These are phyloP conservation scores for Diaporthe capsici DNA, from an alignment of 2,329 filamentous ascomycete species.

Conservation along the genomic window DNA sequence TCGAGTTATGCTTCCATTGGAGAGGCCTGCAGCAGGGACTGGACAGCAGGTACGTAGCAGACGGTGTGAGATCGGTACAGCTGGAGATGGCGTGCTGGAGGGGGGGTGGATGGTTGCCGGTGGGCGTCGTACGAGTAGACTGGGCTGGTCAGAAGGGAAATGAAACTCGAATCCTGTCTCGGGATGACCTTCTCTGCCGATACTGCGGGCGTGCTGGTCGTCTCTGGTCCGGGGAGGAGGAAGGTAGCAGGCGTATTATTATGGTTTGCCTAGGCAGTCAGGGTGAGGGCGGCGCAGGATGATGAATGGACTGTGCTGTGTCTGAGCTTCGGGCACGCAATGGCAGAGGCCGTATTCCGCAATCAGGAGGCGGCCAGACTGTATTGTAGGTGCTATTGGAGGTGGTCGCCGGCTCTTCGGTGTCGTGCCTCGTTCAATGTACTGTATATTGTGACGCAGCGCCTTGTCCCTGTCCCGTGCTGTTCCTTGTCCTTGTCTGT, in stretches of 20 bases:
- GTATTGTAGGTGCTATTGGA: not conserved
- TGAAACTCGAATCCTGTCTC: constrained; percentile 27
- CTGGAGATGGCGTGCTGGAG: constrained; percentile 39
- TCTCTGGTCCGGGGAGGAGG: not conserved
- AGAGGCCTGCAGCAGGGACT: constrained; percentile 21
- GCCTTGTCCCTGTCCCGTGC: constrained; percentile 7
- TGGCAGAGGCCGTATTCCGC: constrained; percentile 39
- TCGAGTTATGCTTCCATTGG: constrained; percentile 39
- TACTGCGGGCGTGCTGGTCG: constrained; percentile 5
- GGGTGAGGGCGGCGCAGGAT: constrained; percentile 1
- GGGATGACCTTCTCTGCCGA: not conserved
- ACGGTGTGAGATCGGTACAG: constrained; percentile 40
- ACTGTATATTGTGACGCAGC: not conserved
- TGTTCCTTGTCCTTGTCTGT: constrained; percentile 1
- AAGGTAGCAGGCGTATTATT: constrained; percentile 14
- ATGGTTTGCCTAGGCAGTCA: constrained; percentile 25
- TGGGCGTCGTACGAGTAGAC: not conserved
- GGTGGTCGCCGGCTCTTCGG: not conserved
- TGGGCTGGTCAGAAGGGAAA: not conserved
- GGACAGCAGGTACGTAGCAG: constrained; percentile 17
- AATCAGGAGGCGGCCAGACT: constrained; percentile 35
- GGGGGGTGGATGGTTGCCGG: not conserved
- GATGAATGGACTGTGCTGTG: constrained; percentile 2
- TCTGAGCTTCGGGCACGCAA: constrained; percentile 40
- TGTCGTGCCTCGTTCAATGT: constrained; percentile 5